phyloP scores from a whole-genome alignment of 164 flowering plant genomes.

The Annona cherimola region DNA sequence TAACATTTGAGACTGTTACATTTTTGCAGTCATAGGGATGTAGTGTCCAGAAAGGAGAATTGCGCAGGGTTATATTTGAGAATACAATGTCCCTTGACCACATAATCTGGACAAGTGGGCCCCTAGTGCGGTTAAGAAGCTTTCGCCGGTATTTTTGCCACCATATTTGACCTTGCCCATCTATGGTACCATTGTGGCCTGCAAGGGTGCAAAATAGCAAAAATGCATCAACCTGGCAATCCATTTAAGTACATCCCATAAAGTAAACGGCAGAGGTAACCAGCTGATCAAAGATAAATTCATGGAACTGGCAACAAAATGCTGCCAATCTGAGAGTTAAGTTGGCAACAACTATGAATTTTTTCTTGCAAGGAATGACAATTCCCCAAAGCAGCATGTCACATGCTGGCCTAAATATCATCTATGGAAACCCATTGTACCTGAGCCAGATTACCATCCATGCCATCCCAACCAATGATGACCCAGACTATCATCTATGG shows the following conservation, averaged over 20 bases:
- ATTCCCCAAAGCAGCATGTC: too few relatives aligned
- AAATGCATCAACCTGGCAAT: background rate
- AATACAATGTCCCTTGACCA: conserved; percentile 87
- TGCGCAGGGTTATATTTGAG: conserved; percentile 55
- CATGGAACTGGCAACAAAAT: background rate
- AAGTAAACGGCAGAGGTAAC: background rate
- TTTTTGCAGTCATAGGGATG: conserved; percentile 99
- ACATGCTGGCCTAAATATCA: too few relatives aligned
- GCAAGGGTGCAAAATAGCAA: conserved; percentile 12
- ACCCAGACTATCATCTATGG: too few relatives aligned
- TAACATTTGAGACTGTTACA: conserved; percentile 57
- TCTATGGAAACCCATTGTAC: too few relatives aligned
- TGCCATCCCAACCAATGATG: too few relatives aligned
- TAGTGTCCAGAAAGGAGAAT: conserved; percentile 98
- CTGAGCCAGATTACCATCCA: too few relatives aligned
- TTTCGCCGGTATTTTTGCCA: conserved; percentile 82
- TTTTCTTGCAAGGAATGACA: background rate
- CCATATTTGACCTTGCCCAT: conserved; percentile 95
- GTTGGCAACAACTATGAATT: background rate
- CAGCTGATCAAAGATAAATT: too few relatives aligned
- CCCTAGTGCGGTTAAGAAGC: conserved; percentile 90
- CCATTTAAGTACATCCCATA: background rate
- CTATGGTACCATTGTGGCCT: conserved; percentile 97
- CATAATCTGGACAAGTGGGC: conserved; percentile 94
- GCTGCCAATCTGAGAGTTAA: background rate